Percentiles rank a stretch among this genome's conserved stretches.
Evolutionary conservation across 257 asterid species (phyloP).

Genomic region (Perilla frutescens): DNA sequence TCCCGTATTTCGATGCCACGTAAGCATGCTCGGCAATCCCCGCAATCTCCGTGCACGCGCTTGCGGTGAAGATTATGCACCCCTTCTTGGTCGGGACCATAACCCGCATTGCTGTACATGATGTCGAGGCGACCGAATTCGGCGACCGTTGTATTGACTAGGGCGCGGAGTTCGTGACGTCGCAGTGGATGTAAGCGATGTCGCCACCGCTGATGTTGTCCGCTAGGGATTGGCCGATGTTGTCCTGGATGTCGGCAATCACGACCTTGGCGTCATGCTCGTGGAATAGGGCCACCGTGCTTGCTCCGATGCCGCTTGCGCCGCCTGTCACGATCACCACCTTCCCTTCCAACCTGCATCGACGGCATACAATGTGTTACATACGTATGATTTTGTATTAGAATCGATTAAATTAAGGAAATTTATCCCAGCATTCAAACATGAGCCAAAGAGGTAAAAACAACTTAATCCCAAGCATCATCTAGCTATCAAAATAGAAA

Average conservation of each 20-base stretch:
- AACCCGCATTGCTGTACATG: conserved; percentile 60
- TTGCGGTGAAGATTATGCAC: conserved; percentile 55
- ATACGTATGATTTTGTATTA: too few species aligned
- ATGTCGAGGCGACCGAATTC: conserved; percentile 54
- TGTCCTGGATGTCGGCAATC: conserved; percentile 60
- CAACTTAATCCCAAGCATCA: neutral
- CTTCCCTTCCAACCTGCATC: conserved; percentile 34
- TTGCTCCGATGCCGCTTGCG: conserved; percentile 62
- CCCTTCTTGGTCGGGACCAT: conserved; percentile 51
- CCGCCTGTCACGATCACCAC: conserved; percentile 36
- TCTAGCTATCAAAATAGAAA: neutral
- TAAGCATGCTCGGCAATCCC: conserved; percentile 45
- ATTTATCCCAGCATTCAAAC: conserved; percentile 2
- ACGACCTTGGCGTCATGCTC: conserved; percentile 57
- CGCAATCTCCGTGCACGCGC: conserved; percentile 45
- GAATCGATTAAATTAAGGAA: too few species aligned
- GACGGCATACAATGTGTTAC: too few species aligned
- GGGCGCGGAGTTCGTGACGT: conserved; percentile 40
- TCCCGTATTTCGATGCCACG: conserved; percentile 47
- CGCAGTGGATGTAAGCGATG: conserved; percentile 52
- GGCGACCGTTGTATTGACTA: conserved; percentile 42
- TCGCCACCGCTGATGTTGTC: conserved; percentile 26
- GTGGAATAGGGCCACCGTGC: conserved; percentile 40
- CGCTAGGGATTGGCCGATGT: conserved; percentile 41
- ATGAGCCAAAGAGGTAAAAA: neutral